Percentiles rank a stretch among this genome's conserved stretches.
phyloP scores from a whole-genome alignment of 2,329 filamentous ascomycete species.

The Escovopsis weberi region DNA sequence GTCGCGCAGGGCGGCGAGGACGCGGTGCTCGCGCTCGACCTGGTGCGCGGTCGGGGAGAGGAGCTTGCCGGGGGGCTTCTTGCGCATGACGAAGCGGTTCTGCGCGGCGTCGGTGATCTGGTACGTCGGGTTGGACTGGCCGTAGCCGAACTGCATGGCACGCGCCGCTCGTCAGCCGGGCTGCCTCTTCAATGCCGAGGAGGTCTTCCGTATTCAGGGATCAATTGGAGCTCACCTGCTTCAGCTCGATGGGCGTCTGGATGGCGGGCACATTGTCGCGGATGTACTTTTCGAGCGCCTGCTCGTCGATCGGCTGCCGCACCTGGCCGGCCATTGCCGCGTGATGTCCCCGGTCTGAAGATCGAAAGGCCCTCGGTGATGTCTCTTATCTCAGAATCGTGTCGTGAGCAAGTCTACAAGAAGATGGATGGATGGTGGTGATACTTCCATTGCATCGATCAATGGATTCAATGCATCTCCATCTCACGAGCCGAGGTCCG shows the following conservation, averaged over 20 bases:
- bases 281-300: conserved; percentile 67
- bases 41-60: conserved; percentile 89
- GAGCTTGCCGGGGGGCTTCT: conserved; percentile 92
- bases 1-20: conserved; percentile 65
- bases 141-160: conserved; percentile 68
- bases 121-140: conserved; percentile 96
- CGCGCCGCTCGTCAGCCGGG: not conserved
- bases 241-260: conserved; percentile 67
- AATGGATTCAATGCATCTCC: too few species aligned
- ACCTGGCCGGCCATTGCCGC: conserved; percentile 67
- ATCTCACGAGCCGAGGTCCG: too few species aligned
- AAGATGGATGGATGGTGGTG: too few species aligned
- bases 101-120: conserved; percentile 63
- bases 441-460: too few species aligned
- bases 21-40: conserved; percentile 88
- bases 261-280: conserved; percentile 67
- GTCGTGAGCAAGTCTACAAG: too few species aligned
- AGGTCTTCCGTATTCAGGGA: too few species aligned
- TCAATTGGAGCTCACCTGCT: conserved; percentile 49
- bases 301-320: conserved; percentile 78
- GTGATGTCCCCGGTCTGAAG: not conserved
- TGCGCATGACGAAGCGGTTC: conserved; percentile 73
- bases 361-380: too few species aligned
- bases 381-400: too few species aligned
- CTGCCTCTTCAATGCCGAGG: too few species aligned